Evolutionary conservation across 2,329 filamentous ascomycete genomes (phyloP).

Genomic region (Fusarium bactridioides): DNA sequence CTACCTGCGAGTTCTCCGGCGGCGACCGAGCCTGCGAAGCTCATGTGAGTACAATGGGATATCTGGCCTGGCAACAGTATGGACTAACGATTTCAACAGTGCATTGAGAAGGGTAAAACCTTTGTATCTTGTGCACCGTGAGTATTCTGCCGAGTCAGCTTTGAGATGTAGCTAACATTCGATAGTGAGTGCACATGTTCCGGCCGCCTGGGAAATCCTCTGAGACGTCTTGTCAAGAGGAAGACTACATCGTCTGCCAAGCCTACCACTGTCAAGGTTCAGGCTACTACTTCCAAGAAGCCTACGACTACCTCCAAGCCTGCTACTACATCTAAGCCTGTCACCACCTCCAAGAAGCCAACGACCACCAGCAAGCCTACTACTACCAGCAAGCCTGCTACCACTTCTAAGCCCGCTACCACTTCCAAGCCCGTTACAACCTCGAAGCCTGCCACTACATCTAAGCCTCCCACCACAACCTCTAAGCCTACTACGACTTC

Average conservation of each 20-base stretch:
- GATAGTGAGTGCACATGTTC: conserved; percentile 7
- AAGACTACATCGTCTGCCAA: neutral
- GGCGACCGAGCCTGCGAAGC: neutral
- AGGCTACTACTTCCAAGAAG: neutral
- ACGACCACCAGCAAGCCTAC: neutral
- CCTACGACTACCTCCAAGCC: neutral
- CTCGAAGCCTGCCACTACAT: neutral
- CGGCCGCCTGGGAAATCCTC: neutral
- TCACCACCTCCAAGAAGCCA: neutral
- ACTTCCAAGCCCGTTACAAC: neutral
- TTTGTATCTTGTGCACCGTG: conserved; percentile 7
- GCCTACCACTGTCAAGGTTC: neutral
- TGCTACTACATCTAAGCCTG: neutral
- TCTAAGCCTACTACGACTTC: neutral
- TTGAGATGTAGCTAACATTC: neutral
- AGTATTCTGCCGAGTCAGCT: neutral
- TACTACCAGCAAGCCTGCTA: neutral
- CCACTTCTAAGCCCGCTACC: neutral
- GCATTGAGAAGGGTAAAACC: neutral
- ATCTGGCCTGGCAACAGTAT: neutral
- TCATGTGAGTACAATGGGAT: neutral
- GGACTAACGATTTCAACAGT: neutral
- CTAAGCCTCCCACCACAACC: neutral
- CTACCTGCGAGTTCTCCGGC: neutral
- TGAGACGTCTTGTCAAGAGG: neutral